A percentile compares a stretch with the other conserved stretches of the same genome.
phyloP scores from a whole-genome alignment of 768 basidiomycete genomes.

The Lactifluus rugatus region DNA sequence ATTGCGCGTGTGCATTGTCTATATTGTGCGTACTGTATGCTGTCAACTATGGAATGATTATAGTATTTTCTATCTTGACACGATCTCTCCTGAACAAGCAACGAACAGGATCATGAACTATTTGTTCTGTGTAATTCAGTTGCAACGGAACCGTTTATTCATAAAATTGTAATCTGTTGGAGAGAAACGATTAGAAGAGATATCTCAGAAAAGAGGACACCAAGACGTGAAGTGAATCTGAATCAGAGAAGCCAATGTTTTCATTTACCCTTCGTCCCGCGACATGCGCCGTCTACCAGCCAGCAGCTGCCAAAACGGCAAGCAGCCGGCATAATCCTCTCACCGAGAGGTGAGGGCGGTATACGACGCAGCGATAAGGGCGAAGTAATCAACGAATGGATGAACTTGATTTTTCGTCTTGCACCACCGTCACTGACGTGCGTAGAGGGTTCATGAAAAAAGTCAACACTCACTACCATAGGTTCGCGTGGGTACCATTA shows the following conservation, averaged over 20 bases:
- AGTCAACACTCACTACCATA: not conserved
- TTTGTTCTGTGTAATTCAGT: not conserved
- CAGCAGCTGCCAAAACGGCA: conserved; percentile 16
- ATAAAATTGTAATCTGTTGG: not conserved
- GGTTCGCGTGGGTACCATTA: not conserved
- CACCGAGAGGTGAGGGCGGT: conserved; percentile 9
- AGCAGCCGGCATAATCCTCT: not conserved
- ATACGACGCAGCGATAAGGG: not conserved
- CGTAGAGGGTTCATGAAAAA: not conserved
- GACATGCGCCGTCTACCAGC: conserved; percentile 1
- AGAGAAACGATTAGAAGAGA: not conserved
- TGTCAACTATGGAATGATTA: not conserved
- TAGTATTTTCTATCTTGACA: not conserved
- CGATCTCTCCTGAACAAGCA: not conserved
- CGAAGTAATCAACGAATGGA: conserved; percentile 21
- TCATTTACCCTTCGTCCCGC: conserved; percentile 13
- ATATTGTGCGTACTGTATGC: conserved; percentile 3
- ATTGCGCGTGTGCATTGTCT: not conserved
- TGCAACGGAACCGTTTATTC: not conserved
- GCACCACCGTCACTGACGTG: not conserved
- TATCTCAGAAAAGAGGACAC: not conserved
- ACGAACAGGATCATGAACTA: not conserved
- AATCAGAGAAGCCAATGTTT: conserved; percentile 21
- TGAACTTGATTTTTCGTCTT: conserved; percentile 20
- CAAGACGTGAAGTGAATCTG: not conserved